A percentile compares a stretch with the other conserved stretches of the same genome.
Evolutionary conservation across 73 alveolate genomes (phyloP).

Genomic region (Symbiodinium pilosum): DNA sequence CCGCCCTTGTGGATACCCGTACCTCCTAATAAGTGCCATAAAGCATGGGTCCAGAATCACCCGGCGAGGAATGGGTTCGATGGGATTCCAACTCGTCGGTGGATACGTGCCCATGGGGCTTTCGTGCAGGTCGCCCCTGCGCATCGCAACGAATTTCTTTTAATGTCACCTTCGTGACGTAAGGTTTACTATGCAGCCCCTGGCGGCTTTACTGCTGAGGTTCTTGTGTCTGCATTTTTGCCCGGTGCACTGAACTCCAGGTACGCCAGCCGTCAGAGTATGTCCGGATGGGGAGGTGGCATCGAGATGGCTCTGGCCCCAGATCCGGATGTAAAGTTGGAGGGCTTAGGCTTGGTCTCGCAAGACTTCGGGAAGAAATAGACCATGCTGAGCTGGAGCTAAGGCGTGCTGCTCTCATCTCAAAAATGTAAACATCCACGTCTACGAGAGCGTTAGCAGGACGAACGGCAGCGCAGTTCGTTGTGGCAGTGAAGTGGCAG

Average conservation of each 20-base stretch:
- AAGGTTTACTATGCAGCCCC: no score
- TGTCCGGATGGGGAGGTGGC: slow-evolving; percentile 93
- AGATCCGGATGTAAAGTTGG: neutral
- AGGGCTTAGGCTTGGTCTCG: no score
- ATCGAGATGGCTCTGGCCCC: slow-evolving; percentile 35
- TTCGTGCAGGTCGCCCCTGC: no score
- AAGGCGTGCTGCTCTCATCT: slow-evolving; percentile 65
- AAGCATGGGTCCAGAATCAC: no score
- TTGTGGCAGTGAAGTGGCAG: neutral
- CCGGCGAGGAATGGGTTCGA: slow-evolving; percentile 58
- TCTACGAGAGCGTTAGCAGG: slow-evolving; percentile 63
- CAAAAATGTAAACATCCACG: slow-evolving; percentile 58
- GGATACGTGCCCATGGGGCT: slow-evolving; percentile 53
- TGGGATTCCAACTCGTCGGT: slow-evolving; percentile 64
- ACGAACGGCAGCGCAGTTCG: neutral
- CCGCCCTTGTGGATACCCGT: no score
- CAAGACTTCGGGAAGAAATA: neutral
- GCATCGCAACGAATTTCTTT: no score
- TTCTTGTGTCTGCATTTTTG: no score
- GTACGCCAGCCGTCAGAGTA: slow-evolving; percentile 73
- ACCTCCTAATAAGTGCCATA: no score
- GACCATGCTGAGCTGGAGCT: neutral
- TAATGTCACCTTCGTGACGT: no score
- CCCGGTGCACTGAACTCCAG: no score
- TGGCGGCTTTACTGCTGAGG: no score